Conservation (phyloP, 2,329 filamentous ascomycete species). For the Pseudogymnoascus sp. region DNA sequence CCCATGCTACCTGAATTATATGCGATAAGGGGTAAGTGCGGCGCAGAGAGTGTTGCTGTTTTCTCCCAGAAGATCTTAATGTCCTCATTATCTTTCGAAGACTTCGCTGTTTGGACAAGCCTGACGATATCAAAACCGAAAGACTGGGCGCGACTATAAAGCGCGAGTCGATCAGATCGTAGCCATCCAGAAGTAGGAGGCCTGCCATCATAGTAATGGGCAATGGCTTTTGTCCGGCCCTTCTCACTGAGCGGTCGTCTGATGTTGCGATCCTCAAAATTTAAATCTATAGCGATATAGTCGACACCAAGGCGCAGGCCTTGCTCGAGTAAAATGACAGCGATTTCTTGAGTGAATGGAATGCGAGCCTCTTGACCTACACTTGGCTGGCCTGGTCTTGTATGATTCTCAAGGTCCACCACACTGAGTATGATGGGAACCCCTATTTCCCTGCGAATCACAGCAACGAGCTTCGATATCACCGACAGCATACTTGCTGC, state of each 20-base stretch:
- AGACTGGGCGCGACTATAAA: conserved; percentile 43
- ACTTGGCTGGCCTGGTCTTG: background rate
- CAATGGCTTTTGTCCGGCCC: conserved; percentile 48
- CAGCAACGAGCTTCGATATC: conserved; percentile 48
- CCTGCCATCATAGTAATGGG: conserved; percentile 36
- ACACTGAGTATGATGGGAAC: conserved; percentile 52
- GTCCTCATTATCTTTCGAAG: conserved; percentile 43
- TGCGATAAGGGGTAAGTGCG: conserved; percentile 35
- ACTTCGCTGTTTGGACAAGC: conserved; percentile 43
- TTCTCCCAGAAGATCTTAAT: conserved; percentile 22
- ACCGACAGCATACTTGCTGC: conserved; percentile 40
- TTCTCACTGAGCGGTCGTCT: conserved; percentile 39
- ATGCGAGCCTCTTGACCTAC: background rate
- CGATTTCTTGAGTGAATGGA: conserved; percentile 28
- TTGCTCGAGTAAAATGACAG: conserved; percentile 53
- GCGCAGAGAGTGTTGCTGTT: conserved; percentile 19
- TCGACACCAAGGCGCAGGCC: conserved; percentile 60
- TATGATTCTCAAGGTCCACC: conserved; percentile 35
- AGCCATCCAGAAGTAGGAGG: conserved; percentile 38
- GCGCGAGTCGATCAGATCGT: conserved; percentile 38
- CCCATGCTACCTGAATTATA: conserved; percentile 51
- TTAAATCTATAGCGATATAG: conserved; percentile 57
- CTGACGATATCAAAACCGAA: conserved; percentile 51
- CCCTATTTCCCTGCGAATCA: conserved; percentile 48
- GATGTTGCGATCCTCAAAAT: conserved; percentile 40